These are phyloP conservation scores for Pugionium dolabratum DNA, from an alignment of 345 rosid genomes.

Conservation along the genomic window DNA sequence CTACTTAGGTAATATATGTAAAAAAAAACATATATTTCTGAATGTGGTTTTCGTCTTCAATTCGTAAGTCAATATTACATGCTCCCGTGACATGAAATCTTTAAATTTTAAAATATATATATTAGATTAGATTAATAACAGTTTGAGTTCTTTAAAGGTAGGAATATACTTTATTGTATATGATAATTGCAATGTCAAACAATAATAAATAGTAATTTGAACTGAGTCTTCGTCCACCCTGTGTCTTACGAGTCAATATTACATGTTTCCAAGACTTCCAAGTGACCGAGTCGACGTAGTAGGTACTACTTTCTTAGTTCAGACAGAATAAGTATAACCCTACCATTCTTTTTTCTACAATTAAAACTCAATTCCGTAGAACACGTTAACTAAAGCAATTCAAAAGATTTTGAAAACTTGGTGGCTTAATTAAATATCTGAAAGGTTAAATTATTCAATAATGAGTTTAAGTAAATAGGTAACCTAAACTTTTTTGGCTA, in stretches of 20 bases:
- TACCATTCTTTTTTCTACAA: not conserved
- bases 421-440: not conserved
- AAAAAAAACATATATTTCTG: not conserved
- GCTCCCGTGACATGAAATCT: not conserved
- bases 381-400: not conserved
- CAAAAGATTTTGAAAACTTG: not conserved
- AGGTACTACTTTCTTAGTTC: too few relatives aligned
- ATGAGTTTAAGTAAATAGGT: not conserved
- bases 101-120: not conserved
- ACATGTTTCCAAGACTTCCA: conserved; percentile 12
- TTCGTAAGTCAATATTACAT: conserved; percentile 23
- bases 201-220: not conserved
- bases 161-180: conserved; percentile 7
- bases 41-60: not conserved
- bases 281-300: conserved; percentile 8
- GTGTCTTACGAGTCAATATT: conserved; percentile 20
- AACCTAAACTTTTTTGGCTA: conserved; percentile 15
- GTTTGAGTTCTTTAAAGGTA: conserved; percentile 15
- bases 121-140: not conserved
- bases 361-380: not conserved
- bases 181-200: conserved; percentile 30
- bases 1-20: not conserved
- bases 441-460: not conserved
- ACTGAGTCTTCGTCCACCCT: conserved; percentile 29
- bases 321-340: not conserved